Percentiles rank a stretch among this genome's conserved stretches.
phyloP scores from a whole-genome alignment of 192 early-diverging fungal genomes.

The Chytriomyces sp. region DNA sequence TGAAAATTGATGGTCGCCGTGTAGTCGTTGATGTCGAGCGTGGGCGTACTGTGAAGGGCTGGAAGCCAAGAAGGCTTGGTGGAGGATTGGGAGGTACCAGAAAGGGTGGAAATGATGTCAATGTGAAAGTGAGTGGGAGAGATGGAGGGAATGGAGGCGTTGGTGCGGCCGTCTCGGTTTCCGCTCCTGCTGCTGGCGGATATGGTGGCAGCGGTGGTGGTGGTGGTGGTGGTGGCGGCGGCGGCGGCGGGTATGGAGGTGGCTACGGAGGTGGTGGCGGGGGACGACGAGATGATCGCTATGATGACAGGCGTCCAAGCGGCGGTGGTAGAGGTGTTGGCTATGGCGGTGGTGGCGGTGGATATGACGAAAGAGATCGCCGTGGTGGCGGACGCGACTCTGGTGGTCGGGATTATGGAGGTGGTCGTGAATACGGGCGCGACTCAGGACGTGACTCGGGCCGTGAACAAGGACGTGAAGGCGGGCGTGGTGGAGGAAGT shows the following conservation, averaged over 20 bases:
- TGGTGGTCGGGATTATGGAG: constrained; percentile 45
- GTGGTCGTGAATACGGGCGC: neutral
- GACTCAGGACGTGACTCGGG: constrained; percentile 11
- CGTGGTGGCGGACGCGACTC: constrained; percentile 54
- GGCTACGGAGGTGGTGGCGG: constrained; percentile 28
- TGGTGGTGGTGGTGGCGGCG: constrained; percentile 41
- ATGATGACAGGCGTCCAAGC: constrained; percentile 27
- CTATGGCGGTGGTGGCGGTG: constrained; percentile 36
- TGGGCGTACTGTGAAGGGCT: constrained; percentile 94
- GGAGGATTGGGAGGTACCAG: constrained; percentile 81
- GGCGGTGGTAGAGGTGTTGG: constrained; percentile 40
- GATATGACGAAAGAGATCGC: constrained; percentile 52
- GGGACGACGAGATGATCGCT: constrained; percentile 27
- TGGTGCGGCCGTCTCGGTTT: constrained; percentile 35
- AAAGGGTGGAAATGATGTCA: constrained; percentile 53
- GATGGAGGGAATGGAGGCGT: constrained; percentile 38
- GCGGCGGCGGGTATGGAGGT: constrained; percentile 42
- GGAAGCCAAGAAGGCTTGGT: constrained; percentile 85
- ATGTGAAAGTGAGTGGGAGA: constrained; percentile 39
- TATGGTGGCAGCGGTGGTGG: constrained; percentile 42
- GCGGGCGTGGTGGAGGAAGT: neutral
- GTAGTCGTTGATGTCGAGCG: constrained; percentile 94
- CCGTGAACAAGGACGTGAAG: constrained; percentile 20
- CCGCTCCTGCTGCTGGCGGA: constrained; percentile 35
- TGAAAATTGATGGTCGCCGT: constrained; percentile 82